Evolutionary conservation across 1,284 basidiomycete species (phyloP).

Genomic region (Hortiboletus rubellus): DNA sequence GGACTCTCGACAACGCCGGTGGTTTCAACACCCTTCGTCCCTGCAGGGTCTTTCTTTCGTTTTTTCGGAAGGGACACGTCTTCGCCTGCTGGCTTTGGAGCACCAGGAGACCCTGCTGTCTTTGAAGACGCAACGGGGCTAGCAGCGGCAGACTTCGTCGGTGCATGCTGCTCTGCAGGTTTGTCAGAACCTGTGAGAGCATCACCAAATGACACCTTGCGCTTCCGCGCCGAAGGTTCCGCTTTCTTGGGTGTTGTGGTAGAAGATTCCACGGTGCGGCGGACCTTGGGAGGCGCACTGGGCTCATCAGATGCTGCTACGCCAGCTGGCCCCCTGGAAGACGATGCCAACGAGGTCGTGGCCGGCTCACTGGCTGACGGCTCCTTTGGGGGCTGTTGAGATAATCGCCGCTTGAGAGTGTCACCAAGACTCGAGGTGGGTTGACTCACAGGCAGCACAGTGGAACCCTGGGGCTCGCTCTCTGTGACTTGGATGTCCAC

Average conservation of each 20-base stretch:
- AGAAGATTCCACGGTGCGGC: background rate
- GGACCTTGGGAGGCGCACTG: background rate
- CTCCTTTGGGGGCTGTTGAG: background rate
- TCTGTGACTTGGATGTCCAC: slow-evolving; percentile 44
- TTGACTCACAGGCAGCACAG: slow-evolving; percentile 13
- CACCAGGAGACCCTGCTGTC: background rate
- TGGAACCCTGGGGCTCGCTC: background rate
- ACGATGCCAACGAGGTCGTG: background rate
- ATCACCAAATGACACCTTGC: slow-evolving; percentile 18
- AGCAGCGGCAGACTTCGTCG: background rate
- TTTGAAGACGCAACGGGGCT: background rate
- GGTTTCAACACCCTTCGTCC: slow-evolving; percentile 2
- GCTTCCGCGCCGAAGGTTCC: slow-evolving; percentile 17
- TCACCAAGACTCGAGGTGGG: background rate
- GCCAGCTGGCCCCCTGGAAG: background rate
- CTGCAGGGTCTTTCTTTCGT: slow-evolving; percentile 7
- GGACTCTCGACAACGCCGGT: background rate
- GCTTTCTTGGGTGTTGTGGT: background rate
- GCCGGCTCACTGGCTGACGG: background rate
- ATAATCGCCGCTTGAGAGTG: background rate
- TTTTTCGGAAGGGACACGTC: slow-evolving; percentile 27
- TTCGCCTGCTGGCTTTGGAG: background rate
- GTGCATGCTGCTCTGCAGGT: background rate
- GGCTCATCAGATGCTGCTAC: background rate
- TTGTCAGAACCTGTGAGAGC: background rate